Evolutionary conservation across 1,139 yeast species (phyloP).

Genomic region (Taphrina confusa): DNA sequence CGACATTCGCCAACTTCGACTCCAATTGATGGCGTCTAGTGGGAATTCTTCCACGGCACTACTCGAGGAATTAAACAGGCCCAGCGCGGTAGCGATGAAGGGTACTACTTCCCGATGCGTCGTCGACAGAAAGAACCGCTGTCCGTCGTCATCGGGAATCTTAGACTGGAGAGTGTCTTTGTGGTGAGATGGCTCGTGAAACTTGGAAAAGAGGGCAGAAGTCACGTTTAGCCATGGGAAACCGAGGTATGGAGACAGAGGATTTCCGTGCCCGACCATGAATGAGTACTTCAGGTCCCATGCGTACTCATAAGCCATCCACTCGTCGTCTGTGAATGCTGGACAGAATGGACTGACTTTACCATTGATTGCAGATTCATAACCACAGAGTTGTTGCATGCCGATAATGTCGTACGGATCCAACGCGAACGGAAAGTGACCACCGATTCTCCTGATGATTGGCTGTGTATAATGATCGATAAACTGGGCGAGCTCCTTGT

Average conservation of each 20-base stretch:
- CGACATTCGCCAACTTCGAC: constrained; percentile 29
- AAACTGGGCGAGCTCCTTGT: constrained; percentile 18
- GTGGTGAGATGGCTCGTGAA: constrained; percentile 29
- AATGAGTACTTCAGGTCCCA: constrained; percentile 29
- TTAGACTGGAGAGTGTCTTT: background rate
- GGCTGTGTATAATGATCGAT: constrained; percentile 27
- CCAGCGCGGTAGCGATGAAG: constrained; percentile 29
- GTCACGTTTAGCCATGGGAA: constrained; percentile 32
- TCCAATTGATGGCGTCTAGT: constrained; percentile 29
- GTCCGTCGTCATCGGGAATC: constrained; percentile 12
- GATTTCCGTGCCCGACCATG: constrained; percentile 32
- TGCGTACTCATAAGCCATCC: constrained; percentile 32
- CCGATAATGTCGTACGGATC: constrained; percentile 20
- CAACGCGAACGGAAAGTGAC: constrained; percentile 4
- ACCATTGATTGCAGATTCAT: constrained; percentile 29
- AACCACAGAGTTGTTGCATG: constrained; percentile 33
- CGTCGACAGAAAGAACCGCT: constrained; percentile 29
- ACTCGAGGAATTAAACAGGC: constrained; percentile 28
- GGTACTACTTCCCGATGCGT: constrained; percentile 33
- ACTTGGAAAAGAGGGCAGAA: constrained; percentile 24
- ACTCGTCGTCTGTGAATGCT: constrained; percentile 32
- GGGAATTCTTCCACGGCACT: constrained; percentile 26
- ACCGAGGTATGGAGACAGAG: constrained; percentile 27
- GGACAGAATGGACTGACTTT: constrained; percentile 17
- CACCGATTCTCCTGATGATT: constrained; percentile 3